Base-by-base conservation (phyloP, 2,329 filamentous ascomycete species). In the Huntiella omanensis region DNA sequence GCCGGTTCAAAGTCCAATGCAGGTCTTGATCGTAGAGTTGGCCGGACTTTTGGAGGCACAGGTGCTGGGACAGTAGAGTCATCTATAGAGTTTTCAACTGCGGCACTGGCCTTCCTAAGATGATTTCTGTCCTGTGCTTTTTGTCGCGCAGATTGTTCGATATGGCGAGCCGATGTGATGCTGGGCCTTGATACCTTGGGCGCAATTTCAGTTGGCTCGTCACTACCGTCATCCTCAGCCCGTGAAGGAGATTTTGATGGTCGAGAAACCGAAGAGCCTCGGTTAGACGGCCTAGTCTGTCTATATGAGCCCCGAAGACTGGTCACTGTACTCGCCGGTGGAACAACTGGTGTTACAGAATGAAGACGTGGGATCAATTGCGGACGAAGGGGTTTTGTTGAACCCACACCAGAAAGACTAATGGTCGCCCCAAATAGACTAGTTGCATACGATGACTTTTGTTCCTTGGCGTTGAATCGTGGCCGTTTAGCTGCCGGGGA, bases 351-450 rank as follows among this genome's bases (percentile, higher is more conserved):
- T 22, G 42, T 28, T 7, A 47, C 19, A 7, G 45, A 22, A 33
- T 47, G 48, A 4, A 50, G 36, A 10, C 45, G 40, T 3, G 48
- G 48, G 41, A 50, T 46, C 33, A 39, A 17, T 16, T 43, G 39
- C n/a, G 40, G 48, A 12, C 34, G 39, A 3, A 41, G 13, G 2
- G 38, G 19, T 8, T 36, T 15, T 35, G n/a, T 41, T 7, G 19
- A 33, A 11, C 40, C 5, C 12, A 28, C 38, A 33, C 40, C 22
- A 10, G 40, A 47, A 15, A 71, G 56, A 4, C 58, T 62, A 41
- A 72, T 52, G 4, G 63, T 55, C 15, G 68, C 60, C 2, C 69
- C 69, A 52, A 70, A 71, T 3, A 73, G 56, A 52, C 62, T 69
- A 51, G 66, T 64, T 4, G 68, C 67, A 55, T 70, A 72, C 4